phyloP scores from a whole-genome alignment of 2,329 filamentous ascomycete genomes.

The Dothistroma pini region DNA sequence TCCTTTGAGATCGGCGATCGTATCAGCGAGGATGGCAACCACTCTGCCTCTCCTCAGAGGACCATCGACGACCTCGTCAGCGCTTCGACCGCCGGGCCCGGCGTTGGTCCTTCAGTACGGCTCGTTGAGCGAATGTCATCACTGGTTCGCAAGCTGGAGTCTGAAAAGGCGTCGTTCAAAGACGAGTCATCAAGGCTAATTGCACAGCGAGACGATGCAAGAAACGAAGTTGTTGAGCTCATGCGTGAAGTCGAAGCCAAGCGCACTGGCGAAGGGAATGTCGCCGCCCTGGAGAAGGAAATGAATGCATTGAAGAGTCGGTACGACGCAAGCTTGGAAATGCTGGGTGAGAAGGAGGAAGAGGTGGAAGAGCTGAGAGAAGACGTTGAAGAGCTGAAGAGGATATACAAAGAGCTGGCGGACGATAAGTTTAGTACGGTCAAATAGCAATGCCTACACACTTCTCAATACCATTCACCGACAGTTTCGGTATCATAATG shows the following conservation, averaged over 20 bases:
- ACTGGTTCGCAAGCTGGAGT: conserved; percentile 84
- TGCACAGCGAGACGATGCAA: conserved; percentile 83
- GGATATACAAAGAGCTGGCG: conserved; percentile 90
- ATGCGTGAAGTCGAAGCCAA: conserved; percentile 82
- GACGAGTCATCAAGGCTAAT: conserved; percentile 80
- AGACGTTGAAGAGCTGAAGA: conserved; percentile 90
- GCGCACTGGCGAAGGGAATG: conserved; percentile 56
- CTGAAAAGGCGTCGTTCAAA: conserved; percentile 81
- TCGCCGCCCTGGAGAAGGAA: conserved; percentile 64
- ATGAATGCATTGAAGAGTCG: conserved; percentile 66
- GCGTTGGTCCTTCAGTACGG: conserved; percentile 85
- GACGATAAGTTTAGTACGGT: conserved; percentile 46
- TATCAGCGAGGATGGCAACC: conserved; percentile 49
- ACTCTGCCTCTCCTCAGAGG: conserved; percentile 61
- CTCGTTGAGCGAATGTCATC: conserved; percentile 95
- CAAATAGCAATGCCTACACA: background rate
- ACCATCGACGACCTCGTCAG: conserved; percentile 56
- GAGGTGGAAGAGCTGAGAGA: conserved; percentile 83
- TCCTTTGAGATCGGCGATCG: conserved; percentile 50
- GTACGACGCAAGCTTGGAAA: conserved; percentile 87
- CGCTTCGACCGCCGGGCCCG: conserved; percentile 66
- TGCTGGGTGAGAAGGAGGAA: conserved; percentile 97
- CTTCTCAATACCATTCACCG: background rate
- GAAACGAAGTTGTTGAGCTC: conserved; percentile 82
- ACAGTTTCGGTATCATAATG: background rate